These are phyloP conservation scores for Aureobasidium namibiae DNA, from an alignment of 2,329 filamentous ascomycete genomes.

Conservation along the genomic window DNA sequence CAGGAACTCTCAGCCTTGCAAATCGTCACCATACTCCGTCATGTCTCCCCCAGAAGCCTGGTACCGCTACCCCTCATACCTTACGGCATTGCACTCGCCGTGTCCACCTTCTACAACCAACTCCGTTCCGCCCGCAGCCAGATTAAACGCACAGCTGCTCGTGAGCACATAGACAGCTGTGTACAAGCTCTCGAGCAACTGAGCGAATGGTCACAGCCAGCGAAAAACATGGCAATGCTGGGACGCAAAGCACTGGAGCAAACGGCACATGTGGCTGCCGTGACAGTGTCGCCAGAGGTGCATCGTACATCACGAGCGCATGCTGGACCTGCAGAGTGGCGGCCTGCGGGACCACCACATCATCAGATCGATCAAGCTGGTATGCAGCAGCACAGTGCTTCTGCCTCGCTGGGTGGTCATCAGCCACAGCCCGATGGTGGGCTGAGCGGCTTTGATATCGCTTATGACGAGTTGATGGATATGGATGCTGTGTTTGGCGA, in stretches of 20 bases:
- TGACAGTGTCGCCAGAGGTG: neutral
- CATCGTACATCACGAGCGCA: neutral
- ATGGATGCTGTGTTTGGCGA: conserved; percentile 17
- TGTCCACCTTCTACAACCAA: conserved; percentile 50
- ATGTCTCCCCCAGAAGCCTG: conserved; percentile 37
- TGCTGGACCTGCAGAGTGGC: neutral
- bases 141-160: conserved; percentile 11
- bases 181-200: conserved; percentile 13
- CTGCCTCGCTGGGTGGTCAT: neutral
- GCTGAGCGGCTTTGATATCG: neutral
- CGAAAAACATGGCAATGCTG: conserved; percentile 12
- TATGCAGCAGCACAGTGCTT: neutral
- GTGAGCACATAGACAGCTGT: conserved; percentile 14
- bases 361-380: neutral
- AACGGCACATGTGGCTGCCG: conserved; percentile 1
- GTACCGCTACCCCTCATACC: conserved; percentile 48
- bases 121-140: conserved; percentile 32
- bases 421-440: neutral
- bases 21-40: conserved; percentile 41
- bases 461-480: conserved; percentile 12
- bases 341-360: neutral
- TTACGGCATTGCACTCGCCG: conserved; percentile 47
- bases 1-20: conserved; percentile 49
- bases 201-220: conserved; percentile 11
- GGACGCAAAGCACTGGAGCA: conserved; percentile 14